Base-by-base conservation (phyloP, 345 rosid species). In the Hibiscus trionum region DNA sequence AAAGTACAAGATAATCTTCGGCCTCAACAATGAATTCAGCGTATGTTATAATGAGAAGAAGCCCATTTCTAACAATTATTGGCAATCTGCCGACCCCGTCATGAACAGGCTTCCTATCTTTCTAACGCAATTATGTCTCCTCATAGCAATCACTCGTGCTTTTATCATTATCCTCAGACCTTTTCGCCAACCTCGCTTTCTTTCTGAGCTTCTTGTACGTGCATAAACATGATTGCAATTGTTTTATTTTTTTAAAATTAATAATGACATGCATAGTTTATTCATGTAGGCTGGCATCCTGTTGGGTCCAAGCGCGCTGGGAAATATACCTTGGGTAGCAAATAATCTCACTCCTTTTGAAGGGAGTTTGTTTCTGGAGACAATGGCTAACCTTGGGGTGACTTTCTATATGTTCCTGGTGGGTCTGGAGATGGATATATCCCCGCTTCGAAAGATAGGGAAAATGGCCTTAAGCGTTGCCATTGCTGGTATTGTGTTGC, bases 401-500 rank as follows among this genome's bases (percentile, higher is more conserved):
- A 73, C 76, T 15, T 73, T 49, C 52, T 73, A 73, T 42, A 73
- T 73, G 76, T 73, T 73, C 60, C 21, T 73, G 14, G 76, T 63
- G n/a, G 70, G 76, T n/a, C 70, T 73, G 8, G 76, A 73, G 60
- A 73, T 73, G 76, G 76, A 73, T 70, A 17, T 64, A 1, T 52
- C 70, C 49, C 76, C 76, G 4, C 19, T 73, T 35, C 49, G 70
- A 26, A 73, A 19, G 15, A 64, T 53, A n/a, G 69, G 50, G 2
- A 73, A 73, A 55, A 21, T 47, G 52, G 61, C 76, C 3, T 37
- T 63, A 12, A 33, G 64, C 57, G 33, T 83, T 29, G 81, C 88
- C 19, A 7, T 76, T 2, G 73, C 81, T 0, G 84, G 82, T n/a
- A 57, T 76, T 17, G 2, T 77, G 4, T 9, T 79, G n/a, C 83